phyloP scores from a whole-genome alignment of 345 rosid species.

The Arabis alpina region DNA sequence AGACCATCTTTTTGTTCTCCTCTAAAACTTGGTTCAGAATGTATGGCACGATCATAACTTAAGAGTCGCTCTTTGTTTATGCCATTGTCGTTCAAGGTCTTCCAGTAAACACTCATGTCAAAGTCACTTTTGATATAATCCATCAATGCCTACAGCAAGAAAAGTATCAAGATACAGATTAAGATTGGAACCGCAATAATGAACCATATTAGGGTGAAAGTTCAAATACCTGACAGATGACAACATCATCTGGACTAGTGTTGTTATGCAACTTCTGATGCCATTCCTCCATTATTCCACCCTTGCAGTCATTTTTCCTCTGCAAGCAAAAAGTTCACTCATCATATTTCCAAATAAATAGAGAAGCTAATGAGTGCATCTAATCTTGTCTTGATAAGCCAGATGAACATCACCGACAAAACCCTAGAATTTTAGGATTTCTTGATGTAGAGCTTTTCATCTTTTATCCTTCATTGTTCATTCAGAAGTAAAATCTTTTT shows the following conservation, averaged over 20 bases:
- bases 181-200: not conserved
- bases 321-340: slow-evolving; percentile 37
- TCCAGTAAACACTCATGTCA: slow-evolving; percentile 90
- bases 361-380: slow-evolving; percentile 16
- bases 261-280: slow-evolving; percentile 99
- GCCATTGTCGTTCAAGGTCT: slow-evolving; percentile 92
- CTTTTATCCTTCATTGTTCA: slow-evolving; percentile 1
- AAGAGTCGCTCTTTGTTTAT: slow-evolving; percentile 90
- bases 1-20: slow-evolving; percentile 86
- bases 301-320: slow-evolving; percentile 96
- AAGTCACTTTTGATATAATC: slow-evolving; percentile 77
- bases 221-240: slow-evolving; percentile 87
- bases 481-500: slow-evolving; percentile 10
- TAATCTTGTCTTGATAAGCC: slow-evolving; percentile 16
- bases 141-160: slow-evolving; percentile 76
- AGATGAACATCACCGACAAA: slow-evolving; percentile 15
- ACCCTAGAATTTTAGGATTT: slow-evolving; percentile 12
- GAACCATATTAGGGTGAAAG: slow-evolving; percentile 6
- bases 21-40: slow-evolving; percentile 80
- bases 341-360: slow-evolving; percentile 28
- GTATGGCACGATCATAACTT: slow-evolving; percentile 97
- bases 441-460: slow-evolving; percentile 3
- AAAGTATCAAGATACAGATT: slow-evolving; percentile 29
- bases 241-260: slow-evolving; percentile 98
- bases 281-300: slow-evolving; percentile 99